A percentile compares a stretch with the other conserved stretches of the same genome.
Evolutionary conservation across 257 asterid species (phyloP).

Genomic region (Fraxinus cuspidata): DNA sequence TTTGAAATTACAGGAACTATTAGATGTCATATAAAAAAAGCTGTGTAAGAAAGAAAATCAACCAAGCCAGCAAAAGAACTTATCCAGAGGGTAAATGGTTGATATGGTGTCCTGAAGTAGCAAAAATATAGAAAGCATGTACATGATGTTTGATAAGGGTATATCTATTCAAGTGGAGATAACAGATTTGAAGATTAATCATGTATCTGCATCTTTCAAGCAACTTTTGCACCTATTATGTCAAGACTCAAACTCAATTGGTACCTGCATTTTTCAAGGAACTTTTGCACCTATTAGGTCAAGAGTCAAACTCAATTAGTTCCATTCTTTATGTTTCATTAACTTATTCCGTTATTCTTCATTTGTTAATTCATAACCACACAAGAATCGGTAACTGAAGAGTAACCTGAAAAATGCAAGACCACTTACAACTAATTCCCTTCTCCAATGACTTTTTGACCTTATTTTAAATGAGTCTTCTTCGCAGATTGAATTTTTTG

Average conservation of each 20-base stretch:
- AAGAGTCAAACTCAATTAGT: neutral
- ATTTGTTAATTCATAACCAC: neutral
- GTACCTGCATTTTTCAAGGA: neutral
- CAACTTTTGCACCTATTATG: constrained; percentile 1
- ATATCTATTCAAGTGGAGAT: neutral
- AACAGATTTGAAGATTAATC: neutral
- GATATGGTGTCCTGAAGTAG: neutral
- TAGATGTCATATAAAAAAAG: neutral
- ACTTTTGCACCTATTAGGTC: constrained; percentile 5
- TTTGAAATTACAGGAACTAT: neutral
- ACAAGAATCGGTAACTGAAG: constrained; percentile 1
- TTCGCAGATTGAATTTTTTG: constrained; percentile 44
- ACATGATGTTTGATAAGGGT: neutral
- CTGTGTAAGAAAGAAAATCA: neutral
- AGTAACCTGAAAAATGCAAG: constrained; percentile 16
- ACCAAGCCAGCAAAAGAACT: neutral
- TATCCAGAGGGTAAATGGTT: neutral
- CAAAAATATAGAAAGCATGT: neutral
- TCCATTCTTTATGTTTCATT: neutral
- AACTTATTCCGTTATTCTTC: neutral
- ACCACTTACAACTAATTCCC: constrained; percentile 77
- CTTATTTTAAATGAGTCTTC: constrained; percentile 50
- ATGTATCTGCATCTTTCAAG: constrained; percentile 1
- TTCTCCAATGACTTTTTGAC: constrained; percentile 71
- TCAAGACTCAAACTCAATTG: neutral